Conservation (phyloP, 805 yeast species). For the Metschnikowia hibisci region DNA sequence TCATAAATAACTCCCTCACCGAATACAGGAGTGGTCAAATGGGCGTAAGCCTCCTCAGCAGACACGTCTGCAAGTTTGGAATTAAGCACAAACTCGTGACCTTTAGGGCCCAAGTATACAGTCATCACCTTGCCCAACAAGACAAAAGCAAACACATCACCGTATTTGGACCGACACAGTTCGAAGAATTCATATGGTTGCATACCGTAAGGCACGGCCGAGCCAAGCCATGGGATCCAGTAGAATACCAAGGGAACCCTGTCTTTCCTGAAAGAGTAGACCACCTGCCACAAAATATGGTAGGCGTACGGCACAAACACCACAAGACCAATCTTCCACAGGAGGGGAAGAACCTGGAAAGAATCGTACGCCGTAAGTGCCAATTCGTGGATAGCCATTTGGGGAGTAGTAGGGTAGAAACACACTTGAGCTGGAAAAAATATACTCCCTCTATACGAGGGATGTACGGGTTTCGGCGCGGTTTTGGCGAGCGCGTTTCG, state of each 20-base stretch:
- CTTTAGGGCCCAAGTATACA: constrained; percentile 94
- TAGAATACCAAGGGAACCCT: constrained; percentile 88
- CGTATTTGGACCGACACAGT: constrained; percentile 72
- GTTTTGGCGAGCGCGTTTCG: constrained; percentile 4
- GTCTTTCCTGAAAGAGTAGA: constrained; percentile 70
- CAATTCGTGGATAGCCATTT: constrained; percentile 16
- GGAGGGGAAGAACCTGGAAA: constrained; percentile 25
- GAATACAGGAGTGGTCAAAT: constrained; percentile 97
- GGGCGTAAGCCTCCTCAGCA: constrained; percentile 95
- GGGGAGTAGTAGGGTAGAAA: neutral
- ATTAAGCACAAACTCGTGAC: constrained; percentile 93
- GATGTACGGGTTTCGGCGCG: constrained; percentile 16
- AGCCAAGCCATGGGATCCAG: constrained; percentile 95
- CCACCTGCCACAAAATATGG: constrained; percentile 61
- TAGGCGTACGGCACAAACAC: constrained; percentile 58
- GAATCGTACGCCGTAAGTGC: constrained; percentile 10
- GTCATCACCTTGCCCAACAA: constrained; percentile 90
- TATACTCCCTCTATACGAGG: constrained; percentile 14
- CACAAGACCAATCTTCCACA: constrained; percentile 30
- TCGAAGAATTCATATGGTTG: constrained; percentile 89
- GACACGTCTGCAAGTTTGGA: constrained; percentile 85
- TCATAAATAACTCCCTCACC: constrained; percentile 98
- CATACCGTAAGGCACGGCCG: constrained; percentile 86
- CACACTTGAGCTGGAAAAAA: neutral
- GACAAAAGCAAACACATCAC: constrained; percentile 89